These are phyloP conservation scores for Potentilla sterilis DNA, from an alignment of 306 rosid species.

Conservation along the genomic window DNA sequence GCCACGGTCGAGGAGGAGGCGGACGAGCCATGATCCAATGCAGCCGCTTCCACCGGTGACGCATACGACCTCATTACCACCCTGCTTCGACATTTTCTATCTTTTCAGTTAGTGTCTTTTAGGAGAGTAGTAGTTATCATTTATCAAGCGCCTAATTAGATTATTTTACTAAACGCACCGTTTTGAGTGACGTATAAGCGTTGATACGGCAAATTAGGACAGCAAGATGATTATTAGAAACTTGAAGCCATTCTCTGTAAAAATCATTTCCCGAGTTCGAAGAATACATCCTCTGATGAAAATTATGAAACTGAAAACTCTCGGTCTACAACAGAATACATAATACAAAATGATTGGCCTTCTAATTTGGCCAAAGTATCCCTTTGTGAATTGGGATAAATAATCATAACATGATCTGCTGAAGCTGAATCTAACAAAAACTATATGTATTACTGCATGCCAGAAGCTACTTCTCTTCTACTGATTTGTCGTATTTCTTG, in stretches of 20 bases:
- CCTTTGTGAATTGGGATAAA: conserved; percentile 8
- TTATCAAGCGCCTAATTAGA: no score
- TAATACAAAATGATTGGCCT: neutral
- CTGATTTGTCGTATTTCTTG: neutral
- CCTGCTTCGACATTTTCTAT: conserved; percentile 21
- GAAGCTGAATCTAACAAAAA: conserved; percentile 4
- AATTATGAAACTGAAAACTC: conserved; percentile 7
- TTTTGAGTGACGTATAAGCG: no score
- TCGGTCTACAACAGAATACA: neutral
- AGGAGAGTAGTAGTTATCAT: no score
- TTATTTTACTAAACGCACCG: no score
- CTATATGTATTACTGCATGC: neutral
- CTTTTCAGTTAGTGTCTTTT: no score
- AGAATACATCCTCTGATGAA: conserved; percentile 13
- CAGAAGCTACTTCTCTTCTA: conserved; percentile 16
- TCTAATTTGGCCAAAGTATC: neutral
- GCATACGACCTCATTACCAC: conserved; percentile 47
- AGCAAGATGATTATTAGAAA: conserved; percentile 7
- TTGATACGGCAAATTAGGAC: no score
- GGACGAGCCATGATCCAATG: conserved; percentile 85
- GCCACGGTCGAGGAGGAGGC: conserved; percentile 73
- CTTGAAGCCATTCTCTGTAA: neutral
- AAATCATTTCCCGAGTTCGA: neutral
- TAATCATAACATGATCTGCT: neutral
- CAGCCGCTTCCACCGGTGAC: conserved; percentile 91